Percentiles rank a stretch among this genome's conserved stretches.
These are phyloP conservation scores for Bryopsis sp. DNA, from an alignment of 139 green algal species.

Conservation along the genomic window DNA sequence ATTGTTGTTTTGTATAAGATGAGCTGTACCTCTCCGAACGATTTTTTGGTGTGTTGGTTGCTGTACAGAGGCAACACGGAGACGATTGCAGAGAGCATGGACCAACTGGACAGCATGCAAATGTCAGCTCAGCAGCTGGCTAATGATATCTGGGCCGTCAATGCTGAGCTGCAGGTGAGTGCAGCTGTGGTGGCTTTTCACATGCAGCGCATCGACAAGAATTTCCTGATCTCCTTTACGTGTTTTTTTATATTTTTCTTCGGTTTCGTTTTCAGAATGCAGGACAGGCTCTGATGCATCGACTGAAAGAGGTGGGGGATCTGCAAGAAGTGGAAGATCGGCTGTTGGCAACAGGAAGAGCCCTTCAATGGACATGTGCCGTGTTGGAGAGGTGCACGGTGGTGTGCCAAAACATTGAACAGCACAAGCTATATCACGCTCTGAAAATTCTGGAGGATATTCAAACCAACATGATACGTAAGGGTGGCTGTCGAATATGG, in stretches of 20 bases:
- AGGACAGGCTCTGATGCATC: slow-evolving; percentile 17
- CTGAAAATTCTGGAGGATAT: slow-evolving; percentile 41
- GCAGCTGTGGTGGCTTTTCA: too few relatives aligned
- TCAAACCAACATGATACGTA: slow-evolving; percentile 23
- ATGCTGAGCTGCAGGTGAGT: background rate
- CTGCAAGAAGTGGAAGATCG: slow-evolving; percentile 24
- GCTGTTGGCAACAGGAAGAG: slow-evolving; percentile 26
- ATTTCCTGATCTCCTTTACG: too few relatives aligned
- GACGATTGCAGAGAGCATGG: background rate
- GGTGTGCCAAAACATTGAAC: slow-evolving; percentile 28
- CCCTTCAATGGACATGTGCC: slow-evolving; percentile 24
- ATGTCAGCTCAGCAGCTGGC: background rate
- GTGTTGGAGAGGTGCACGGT: slow-evolving; percentile 40
- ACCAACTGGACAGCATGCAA: slow-evolving; percentile 2
- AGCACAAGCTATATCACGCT: slow-evolving; percentile 44
- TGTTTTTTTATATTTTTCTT: too few relatives aligned
- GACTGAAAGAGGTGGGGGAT: slow-evolving; percentile 10
- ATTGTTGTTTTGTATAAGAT: too few relatives aligned
- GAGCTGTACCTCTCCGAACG: too few relatives aligned
- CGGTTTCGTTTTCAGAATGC: background rate
- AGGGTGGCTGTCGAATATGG: background rate
- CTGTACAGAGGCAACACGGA: slow-evolving; percentile 1
- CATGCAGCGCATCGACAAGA: too few relatives aligned
- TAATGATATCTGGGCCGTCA: background rate
- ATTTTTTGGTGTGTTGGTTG: too few relatives aligned